Evolutionary conservation across 495 filamentous ascomycete genomes (phyloP), one percentile per base, ranked within the genome.

Genomic region (Talaromyces thailandensis): DNA sequence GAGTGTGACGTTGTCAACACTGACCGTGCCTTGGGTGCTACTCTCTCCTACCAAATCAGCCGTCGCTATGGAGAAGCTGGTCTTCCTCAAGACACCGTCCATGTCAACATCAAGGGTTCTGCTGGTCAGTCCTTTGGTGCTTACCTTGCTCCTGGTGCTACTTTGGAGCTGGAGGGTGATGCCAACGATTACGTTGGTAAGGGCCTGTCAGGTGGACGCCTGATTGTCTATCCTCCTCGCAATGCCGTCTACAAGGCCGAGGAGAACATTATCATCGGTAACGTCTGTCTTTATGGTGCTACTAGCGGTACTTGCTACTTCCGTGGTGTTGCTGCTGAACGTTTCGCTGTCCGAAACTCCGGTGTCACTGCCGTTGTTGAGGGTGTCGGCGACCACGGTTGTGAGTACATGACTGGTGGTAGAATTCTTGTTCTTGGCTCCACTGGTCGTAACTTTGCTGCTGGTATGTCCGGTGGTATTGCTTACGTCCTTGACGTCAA

Each of bases 1-100:
- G 94, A 99, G 77, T 96, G 91, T 67, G 94, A 99, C 68, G 91
- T 99, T 69, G 90, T 97, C 78, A 99, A 99, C 74, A 99, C 95
- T 35, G 94, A 99, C 72, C 92, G 94, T 68, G 89, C 90, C 40
- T 83, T 99, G 73, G 94, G 94, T 69, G 92, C 94, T 12, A 97
- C 93, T 4, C 81, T 99, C 11, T 99, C 94, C 1, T 99, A 98
- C 74, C 92, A 97, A 66, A 90, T 99, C 71, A 96, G 92, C 63
- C 91, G 90, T 78, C 82, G 88, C 51, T 97, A 93, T 67, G 94
- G 95, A 60, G 92, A 96, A 75, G 85, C 82, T 60, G 94, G 94
- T 60, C 74, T 99, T 51, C 93, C 95, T 8, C 88, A 91, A 69
- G 95, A 98, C 69, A 98, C 94, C 14, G 90, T 99, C 43, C 94